Evolutionary conservation across 257 asterid genomes (phyloP), one percentile per base, ranked within the genome.

Genomic region (Solanum bulbocastanum): DNA sequence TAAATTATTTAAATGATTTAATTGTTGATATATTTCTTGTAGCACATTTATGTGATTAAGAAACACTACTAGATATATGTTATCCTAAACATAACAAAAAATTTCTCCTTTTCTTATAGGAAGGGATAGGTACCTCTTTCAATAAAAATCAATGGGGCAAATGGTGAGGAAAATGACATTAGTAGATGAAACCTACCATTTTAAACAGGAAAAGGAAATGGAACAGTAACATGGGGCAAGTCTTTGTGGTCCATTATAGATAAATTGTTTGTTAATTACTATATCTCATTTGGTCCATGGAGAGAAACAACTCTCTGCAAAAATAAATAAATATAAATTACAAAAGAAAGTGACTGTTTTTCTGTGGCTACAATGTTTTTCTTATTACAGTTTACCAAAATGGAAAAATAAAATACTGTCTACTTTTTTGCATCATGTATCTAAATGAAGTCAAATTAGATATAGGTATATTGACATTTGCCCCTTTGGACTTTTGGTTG

Each of bases 141-240:
- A 87, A 88, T 78, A 82, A 69, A 88, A 86, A 18, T 89, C 32
- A 91, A 88, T 89, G 89, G 89, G 89, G 78, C 88, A 87, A 87
- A 85, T 90, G 94, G 91, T 89, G 84, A 37, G 66, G 94, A 91
- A 88, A 91, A 91, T 78, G 93, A 90, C 91, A 35, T 88, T n/a
- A 86, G 60, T 74, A 69, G 83, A 72, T 83, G 30, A 81, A 90
- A 87, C 32, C 85, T 84, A 83, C 79, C 92, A 89, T 84, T 87
- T 76, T 46, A 62, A 89, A 73, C 27, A 75, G 13, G 58, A 83
- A 27, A 40, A 84, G 86, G 88, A 27, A 86, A 76, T 49, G 84
- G 25, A 75, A 78, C 74, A 65, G 37, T 32, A 84, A 52, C 66
- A 18, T 75, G 79, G 86, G 56, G 62, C 35, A 83, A 73, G 8